Evolutionary conservation across 441 rosid species (phyloP), one percentile per base, ranked within the genome.

Genomic region (Adansonia madagascariensis): DNA sequence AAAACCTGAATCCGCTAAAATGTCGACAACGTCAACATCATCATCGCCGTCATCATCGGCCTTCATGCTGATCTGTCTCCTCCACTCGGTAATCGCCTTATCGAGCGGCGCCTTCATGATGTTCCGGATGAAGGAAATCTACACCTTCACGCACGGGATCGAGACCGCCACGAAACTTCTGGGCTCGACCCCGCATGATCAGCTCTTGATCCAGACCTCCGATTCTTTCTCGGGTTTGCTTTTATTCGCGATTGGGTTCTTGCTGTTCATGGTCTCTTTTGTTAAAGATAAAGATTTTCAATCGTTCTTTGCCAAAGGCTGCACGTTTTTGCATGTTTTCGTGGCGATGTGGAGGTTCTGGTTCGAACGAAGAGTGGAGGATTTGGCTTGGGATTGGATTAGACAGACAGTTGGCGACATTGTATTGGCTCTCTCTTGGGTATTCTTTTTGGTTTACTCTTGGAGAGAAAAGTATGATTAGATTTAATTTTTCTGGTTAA

Each of bases 401-500:
- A 84, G 91, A 67, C 88, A 85, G 80, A 88, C 91, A 6, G 89
- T 89, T 70, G 96, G 91, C 53, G 94, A 91, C 71, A 46, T 86
- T 75, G 9, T 86, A 17, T 71, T 91, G 85, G 89, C 87, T 11
- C 84, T 90, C 24, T 90, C 94, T 6, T 91, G 96, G 96, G 86
- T 90, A 6, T 85, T 85, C 77, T 85, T 91, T 67, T 87, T 91
- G 24, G 91, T 89, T 49, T 91, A 76, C 85, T 83, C 91, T n/a
- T 88, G 96, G 96, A 84, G 88, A 70, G 96, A 91, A 75, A 91
- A 89, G 86, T 91, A 91, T 74, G 94, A 90, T 81, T 90, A 75
- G 76, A 44, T 39, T 77, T 35, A 18, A 53, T 43, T 35, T 27
- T 55, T 35, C n/a, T 52, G 8, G 4, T n/a, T 73, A 12, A 62